Conservation (phyloP, 78 protist species). For the Polysphondylium violaceum region DNA sequence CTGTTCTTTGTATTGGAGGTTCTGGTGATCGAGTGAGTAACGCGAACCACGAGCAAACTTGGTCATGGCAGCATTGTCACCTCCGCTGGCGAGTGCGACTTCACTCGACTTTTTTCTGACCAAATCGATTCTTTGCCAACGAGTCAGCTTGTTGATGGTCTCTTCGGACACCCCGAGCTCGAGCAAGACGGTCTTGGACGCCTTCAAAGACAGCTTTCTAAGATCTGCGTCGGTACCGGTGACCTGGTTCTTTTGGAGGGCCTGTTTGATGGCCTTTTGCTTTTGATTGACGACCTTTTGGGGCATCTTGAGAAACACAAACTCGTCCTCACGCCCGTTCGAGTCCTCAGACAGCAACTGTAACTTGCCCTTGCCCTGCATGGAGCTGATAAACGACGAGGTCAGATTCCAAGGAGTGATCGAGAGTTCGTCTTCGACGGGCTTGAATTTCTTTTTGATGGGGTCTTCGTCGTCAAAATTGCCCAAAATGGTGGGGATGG, state of each 20-base stretch:
- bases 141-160: slow-evolving; percentile 32
- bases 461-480: slow-evolving; percentile 46
- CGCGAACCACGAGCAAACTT: slow-evolving; percentile 81
- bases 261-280: slow-evolving; percentile 64
- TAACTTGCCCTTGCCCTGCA: slow-evolving; percentile 67
- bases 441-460: slow-evolving; percentile 25
- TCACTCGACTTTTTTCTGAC: slow-evolving; percentile 76
- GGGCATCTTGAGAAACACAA: slow-evolving; percentile 61
- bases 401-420: slow-evolving; percentile 82
- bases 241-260: slow-evolving; percentile 70
- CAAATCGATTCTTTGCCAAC: slow-evolving; percentile 81
- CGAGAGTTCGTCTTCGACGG: slow-evolving; percentile 68
- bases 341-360: slow-evolving; percentile 73
- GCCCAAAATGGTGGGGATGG: slow-evolving; percentile 49
- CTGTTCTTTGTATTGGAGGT: slow-evolving; percentile 75
- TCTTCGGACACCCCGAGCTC: slow-evolving; percentile 74
- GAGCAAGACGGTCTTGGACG: slow-evolving; percentile 42
- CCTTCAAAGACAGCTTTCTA: slow-evolving; percentile 65
- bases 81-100: slow-evolving; percentile 50
- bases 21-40: slow-evolving; percentile 79
- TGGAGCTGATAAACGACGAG: slow-evolving; percentile 24
- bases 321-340: slow-evolving; percentile 49
- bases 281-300: slow-evolving; percentile 71
- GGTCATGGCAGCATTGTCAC: slow-evolving; percentile 40
- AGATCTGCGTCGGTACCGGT: slow-evolving; percentile 84